These are phyloP conservation scores for Neophaeococcomyces mojaviensis DNA, from an alignment of 2,329 filamentous ascomycete genomes.

Conservation along the genomic window DNA sequence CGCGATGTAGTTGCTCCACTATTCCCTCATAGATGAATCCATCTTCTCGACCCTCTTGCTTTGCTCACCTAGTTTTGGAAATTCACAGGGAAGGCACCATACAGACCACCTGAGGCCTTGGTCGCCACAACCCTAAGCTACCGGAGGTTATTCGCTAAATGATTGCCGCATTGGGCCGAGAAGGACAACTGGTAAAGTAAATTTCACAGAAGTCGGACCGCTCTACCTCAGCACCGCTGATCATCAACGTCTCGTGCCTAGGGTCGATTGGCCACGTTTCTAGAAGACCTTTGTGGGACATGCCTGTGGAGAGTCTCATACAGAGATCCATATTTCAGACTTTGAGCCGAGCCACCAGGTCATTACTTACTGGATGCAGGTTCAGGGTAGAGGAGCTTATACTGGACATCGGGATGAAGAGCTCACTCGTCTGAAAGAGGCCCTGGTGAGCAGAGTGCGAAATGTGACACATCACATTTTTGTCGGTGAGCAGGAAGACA, in stretches of 20 bases:
- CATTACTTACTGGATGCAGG: slow-evolving; percentile 3
- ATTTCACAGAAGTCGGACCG: slow-evolving; percentile 5
- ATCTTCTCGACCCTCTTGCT: neutral
- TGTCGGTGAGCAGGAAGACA: neutral
- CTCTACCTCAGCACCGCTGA: neutral
- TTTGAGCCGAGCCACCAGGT: neutral
- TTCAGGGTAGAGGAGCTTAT: neutral
- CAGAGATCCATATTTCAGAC: slow-evolving; percentile 2
- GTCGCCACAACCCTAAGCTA: neutral
- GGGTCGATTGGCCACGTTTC: slow-evolving; percentile 8
- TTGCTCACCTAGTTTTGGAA: slow-evolving; percentile 3
- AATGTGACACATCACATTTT: slow-evolving; percentile 10
- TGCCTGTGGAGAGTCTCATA: neutral
- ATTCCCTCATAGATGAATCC: neutral
- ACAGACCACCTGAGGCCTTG: neutral
- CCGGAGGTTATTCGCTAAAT: slow-evolving; percentile 1
- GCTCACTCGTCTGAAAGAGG: neutral
- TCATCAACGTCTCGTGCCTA: neutral
- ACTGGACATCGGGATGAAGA: neutral
- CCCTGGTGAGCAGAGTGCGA: neutral
- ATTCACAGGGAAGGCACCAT: neutral
- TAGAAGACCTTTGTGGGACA: slow-evolving; percentile 2
- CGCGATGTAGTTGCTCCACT: neutral
- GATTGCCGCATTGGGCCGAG: neutral
- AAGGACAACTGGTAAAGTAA: neutral